Evolutionary conservation across 2,329 filamentous ascomycete genomes (phyloP), one percentile per base, ranked within the genome.

Genomic region (Verticillium nonalfalfae): DNA sequence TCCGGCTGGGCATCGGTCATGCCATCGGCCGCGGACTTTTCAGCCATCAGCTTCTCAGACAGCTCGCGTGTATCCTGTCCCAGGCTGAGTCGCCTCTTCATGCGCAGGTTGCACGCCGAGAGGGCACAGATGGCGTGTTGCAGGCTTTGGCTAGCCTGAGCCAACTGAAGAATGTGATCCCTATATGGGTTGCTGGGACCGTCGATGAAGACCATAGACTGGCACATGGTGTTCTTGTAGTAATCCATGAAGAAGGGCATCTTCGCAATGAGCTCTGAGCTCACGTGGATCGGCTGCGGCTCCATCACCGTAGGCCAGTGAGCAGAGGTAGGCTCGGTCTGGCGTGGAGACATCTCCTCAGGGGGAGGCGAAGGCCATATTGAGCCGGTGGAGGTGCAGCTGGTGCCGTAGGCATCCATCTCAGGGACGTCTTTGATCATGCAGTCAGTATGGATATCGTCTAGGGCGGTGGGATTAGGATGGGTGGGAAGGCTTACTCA

Each of bases 241-340:
- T 97, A 97, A 72, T 96, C 90, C 79, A 97, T 89, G 71, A 97
- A 89, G 75, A 90, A 96, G 66, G 90, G 89, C 79, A 96, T 89
- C 71, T 92, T 90, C 62, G 89, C 86, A 63, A 91, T 87, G 68
- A 91, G 78, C 74, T 89, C 78, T 72, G 84, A 71, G 81, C 80
- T 81, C 78, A 85, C 76, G 71, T 81, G 83, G 66, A 79, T 71
- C 57, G 76, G 68, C 50, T 79, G 79, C 45, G 74, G 72, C 60
- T 82, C 80, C 65, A 79, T 75, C 35, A 77, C 71, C 14, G 73
- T 71, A 9, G 79, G 79, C 78, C 82, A 82, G 68, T 76, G 78
- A 69, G 76, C 79, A 70, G 78, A 75, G 66, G 78, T 70, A 59
- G 75, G 72, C 59, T 82, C 79, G 11, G 75, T 72, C 40, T 76